Conservation (phyloP, 1,139 yeast species). For the Candida tunisiensis region DNA sequence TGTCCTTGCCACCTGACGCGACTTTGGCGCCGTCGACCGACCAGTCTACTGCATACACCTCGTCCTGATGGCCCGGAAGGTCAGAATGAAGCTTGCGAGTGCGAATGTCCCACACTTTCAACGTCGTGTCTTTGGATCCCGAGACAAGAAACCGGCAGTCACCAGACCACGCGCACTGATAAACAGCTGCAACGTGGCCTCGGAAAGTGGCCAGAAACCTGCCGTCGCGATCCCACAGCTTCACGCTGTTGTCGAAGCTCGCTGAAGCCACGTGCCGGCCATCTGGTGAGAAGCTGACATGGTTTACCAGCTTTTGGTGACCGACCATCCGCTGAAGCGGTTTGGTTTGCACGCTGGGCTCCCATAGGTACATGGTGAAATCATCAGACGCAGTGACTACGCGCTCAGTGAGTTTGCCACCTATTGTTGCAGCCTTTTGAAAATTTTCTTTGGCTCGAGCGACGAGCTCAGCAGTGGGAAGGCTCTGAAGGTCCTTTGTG, state of each 20-base stretch:
- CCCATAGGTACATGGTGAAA: constrained; percentile 97
- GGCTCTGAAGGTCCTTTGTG: constrained; percentile 11
- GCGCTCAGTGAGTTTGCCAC: constrained; percentile 58
- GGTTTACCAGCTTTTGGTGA: constrained; percentile 91
- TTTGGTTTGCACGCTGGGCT: constrained; percentile 61
- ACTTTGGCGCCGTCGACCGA: constrained; percentile 86
- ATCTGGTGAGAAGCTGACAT: constrained; percentile 92
- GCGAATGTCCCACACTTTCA: constrained; percentile 92
- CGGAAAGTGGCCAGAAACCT: constrained; percentile 78
- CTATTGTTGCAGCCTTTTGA: constrained; percentile 60
- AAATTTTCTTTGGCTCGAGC: constrained; percentile 46
- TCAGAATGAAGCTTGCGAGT: constrained; percentile 75
- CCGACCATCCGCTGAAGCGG: constrained; percentile 94
- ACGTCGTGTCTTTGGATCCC: constrained; percentile 90
- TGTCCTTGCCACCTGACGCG: constrained; percentile 95
- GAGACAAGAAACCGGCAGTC: constrained; percentile 84
- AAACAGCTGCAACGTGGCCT: constrained; percentile 96
- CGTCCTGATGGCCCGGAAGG: constrained; percentile 91
- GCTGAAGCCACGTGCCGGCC: constrained; percentile 85
- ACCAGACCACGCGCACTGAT: constrained; percentile 98
- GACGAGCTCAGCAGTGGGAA: constrained; percentile 36
- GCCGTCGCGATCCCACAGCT: constrained; percentile 89
- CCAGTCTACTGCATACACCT: constrained; percentile 97
- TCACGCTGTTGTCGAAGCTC: constrained; percentile 87
- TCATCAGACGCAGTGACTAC: constrained; percentile 94